These are phyloP conservation scores for Irpex lacteus DNA, from an alignment of 1,284 basidiomycete genomes.

Conservation along the genomic window DNA sequence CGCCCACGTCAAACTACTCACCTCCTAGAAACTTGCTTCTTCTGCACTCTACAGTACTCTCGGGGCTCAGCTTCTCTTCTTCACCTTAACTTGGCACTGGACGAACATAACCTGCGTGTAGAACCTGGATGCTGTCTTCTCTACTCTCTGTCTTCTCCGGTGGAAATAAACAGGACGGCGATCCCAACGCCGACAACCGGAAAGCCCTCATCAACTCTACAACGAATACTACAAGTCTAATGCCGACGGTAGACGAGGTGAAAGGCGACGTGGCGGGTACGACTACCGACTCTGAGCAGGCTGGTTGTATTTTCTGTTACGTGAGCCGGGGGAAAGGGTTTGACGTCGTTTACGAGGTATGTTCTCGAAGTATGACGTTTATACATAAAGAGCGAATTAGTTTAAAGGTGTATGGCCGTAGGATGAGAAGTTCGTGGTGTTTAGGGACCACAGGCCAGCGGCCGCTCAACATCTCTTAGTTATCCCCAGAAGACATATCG, in stretches of 20 bases:
- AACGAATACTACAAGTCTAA: background rate
- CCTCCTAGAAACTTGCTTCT: background rate
- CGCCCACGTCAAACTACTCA: background rate
- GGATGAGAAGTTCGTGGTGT: constrained; percentile 61
- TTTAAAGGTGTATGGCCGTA: constrained; percentile 22
- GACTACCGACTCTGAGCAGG: background rate
- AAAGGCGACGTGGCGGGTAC: background rate
- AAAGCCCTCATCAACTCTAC: background rate
- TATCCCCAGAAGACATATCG: constrained; percentile 60
- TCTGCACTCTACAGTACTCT: too few relatives aligned
- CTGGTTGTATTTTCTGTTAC: constrained; percentile 52
- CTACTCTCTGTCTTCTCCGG: background rate
- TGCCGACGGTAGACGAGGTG: background rate
- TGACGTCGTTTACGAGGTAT: constrained; percentile 57
- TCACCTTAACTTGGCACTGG: background rate
- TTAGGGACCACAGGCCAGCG: constrained; percentile 62
- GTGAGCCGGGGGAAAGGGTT: constrained; percentile 55
- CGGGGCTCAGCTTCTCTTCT: background rate
- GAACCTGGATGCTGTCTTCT: background rate
- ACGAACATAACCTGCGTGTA: too few relatives aligned
- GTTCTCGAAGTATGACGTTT: background rate
- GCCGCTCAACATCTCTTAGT: constrained; percentile 62
- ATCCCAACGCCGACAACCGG: background rate
- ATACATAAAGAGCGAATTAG: too few relatives aligned
- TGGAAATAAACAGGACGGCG: background rate